A percentile compares a stretch with the other conserved stretches of the same genome.
Conservation (phyloP, 768 basidiomycete species). For the Rhizopogon vulgaris region DNA sequence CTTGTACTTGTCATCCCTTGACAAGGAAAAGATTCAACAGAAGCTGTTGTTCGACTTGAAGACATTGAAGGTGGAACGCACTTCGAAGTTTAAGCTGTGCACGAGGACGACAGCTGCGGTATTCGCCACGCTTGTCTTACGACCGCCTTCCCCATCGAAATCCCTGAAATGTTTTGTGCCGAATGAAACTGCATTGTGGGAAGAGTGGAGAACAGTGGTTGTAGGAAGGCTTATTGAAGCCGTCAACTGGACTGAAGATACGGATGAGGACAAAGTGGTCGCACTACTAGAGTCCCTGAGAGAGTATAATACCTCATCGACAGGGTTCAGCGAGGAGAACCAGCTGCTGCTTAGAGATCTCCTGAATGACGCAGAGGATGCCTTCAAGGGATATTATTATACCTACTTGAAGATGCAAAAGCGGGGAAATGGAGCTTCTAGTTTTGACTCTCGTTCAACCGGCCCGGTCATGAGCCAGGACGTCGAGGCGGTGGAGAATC, state of each 20-base stretch:
- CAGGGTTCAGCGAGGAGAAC: conserved; percentile 7
- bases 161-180: conserved; percentile 13
- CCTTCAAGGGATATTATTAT: conserved; percentile 10
- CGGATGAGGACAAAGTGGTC: too few relatives aligned
- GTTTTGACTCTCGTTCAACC: too few relatives aligned
- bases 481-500: too few relatives aligned
- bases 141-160: background rate
- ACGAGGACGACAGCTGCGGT: conserved; percentile 15
- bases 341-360: conserved; percentile 1
- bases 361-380: conserved; percentile 12
- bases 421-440: too few relatives aligned
- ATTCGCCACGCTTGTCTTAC: conserved; percentile 13
- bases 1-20: conserved; percentile 18
- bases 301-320: background rate
- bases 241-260: background rate
- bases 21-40: conserved; percentile 6
- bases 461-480: too few relatives aligned
- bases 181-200: conserved; percentile 13
- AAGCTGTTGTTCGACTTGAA: background rate
- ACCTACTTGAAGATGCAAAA: background rate
- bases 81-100: conserved; percentile 9
- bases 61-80: background rate
- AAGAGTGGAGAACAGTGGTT: conserved; percentile 15
- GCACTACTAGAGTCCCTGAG: background rate
- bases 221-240: conserved; percentile 7